Conservation (phyloP, 169 alveolate genomes). For the Eimeria praecox region DNA sequence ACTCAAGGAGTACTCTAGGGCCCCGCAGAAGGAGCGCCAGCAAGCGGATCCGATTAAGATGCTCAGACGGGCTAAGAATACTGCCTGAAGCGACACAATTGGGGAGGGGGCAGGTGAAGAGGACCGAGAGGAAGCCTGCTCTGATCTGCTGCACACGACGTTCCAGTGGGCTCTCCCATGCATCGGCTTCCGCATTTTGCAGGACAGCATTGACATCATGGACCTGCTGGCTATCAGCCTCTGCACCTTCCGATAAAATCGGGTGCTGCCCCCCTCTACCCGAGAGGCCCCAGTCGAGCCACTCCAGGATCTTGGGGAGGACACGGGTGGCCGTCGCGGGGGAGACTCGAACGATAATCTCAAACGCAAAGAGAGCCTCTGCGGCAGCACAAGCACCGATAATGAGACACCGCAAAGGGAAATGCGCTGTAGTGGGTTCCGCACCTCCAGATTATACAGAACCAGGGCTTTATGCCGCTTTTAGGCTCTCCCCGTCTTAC, state of each 20-base stretch:
- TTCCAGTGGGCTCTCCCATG: background rate
- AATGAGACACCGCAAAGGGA: background rate
- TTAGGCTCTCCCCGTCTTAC: background rate
- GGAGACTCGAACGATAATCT: constrained; percentile 46
- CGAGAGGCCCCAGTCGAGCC: constrained; percentile 52
- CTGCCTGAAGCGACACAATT: constrained; percentile 20
- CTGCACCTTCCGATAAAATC: background rate
- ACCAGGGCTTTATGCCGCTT: background rate
- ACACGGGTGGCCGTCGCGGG: constrained; percentile 24
- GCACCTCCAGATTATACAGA: background rate
- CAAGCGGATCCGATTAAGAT: constrained; percentile 28
- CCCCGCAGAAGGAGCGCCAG: constrained; percentile 44
- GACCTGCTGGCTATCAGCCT: background rate
- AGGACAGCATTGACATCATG: background rate
- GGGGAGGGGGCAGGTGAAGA: constrained; percentile 37
- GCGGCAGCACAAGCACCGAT: background rate
- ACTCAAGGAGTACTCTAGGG: constrained; percentile 9
- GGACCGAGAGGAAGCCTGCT: constrained; percentile 1
- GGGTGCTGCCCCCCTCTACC: background rate
- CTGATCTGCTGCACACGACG: background rate
- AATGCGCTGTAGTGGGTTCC: background rate
- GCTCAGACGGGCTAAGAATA: constrained; percentile 15
- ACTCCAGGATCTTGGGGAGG: constrained; percentile 40
- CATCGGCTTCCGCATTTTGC: background rate
- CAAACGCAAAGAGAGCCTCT: constrained; percentile 61